Evolutionary conservation across 495 filamentous ascomycete species (phyloP), one percentile per base, ranked within the genome.

Genomic region (Podospora australis): DNA sequence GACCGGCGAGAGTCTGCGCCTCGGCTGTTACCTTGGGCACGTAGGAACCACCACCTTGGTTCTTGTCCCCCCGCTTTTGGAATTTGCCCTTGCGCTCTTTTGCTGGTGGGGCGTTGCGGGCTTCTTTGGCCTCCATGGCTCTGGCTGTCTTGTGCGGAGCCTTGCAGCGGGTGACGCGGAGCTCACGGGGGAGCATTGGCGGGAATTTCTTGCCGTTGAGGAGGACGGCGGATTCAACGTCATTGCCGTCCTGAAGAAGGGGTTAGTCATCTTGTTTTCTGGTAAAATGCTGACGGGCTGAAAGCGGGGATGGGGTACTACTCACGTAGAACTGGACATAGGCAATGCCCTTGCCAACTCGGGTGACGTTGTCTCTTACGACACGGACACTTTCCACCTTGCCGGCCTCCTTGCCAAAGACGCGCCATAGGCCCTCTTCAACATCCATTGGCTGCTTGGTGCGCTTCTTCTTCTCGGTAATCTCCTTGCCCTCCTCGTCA

Each of bases 311-410:
- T 21, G 24, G 17, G 16, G 22, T 30, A 20, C 4, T 46, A 62
- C 67, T 61, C 52, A 81, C 81, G 60, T 79, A 72, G 65, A 97
- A 99, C 58, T 99, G 94, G 26, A 99, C 90, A 57, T 99, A 99
- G 17, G 94, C 94, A 64, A 99, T 88, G 11, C 94, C 94, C 65
- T 99, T 97, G 39, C 92, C 90, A 39, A 99, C 88, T 26, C 94
- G 79, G 17, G 94, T 97, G 40, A 81, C 82, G 36, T 83, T 70
- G 56, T 99, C 94, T 47, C 94, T 80, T 24, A 96, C 78, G n/a
- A 99, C 86, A 9, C 94, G 83, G 26, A 97, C 94, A 57, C 83
- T 91, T 69, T 99, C 91, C 10, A 99, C 82, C 40, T 76, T 84
- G 45, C 94, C 90, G 48, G 78, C 84, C 40, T 80, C 80, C 48